Evolutionary conservation across 1,139 yeast species (phyloP).

Genomic region (Nakaseomyces uthaithaninus): DNA sequence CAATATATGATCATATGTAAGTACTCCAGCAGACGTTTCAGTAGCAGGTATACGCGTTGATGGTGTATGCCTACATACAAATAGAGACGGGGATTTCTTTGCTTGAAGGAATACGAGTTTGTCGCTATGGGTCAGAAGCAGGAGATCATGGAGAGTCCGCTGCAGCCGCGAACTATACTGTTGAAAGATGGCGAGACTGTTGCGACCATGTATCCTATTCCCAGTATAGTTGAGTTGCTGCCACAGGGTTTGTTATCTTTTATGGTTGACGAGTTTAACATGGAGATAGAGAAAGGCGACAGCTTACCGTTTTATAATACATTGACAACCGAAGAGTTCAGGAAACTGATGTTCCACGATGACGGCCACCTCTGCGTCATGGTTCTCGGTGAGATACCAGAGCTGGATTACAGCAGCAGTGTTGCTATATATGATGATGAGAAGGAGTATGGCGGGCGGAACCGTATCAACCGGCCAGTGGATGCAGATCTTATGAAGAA

Average conservation of each 20-base stretch:
- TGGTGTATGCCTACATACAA: no score
- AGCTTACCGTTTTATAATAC: slow-evolving; percentile 80
- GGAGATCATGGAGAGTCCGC: slow-evolving; percentile 17
- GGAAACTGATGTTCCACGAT: slow-evolving; percentile 70
- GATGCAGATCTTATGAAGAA: slow-evolving; percentile 27
- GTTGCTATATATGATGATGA: slow-evolving; percentile 8
- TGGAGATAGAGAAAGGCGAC: slow-evolving; percentile 85
- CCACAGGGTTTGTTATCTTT: slow-evolving; percentile 77
- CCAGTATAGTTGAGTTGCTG: slow-evolving; percentile 44
- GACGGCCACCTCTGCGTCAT: slow-evolving; percentile 71
- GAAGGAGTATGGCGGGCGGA: slow-evolving; percentile 15
- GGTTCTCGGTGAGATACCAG: slow-evolving; percentile 69
- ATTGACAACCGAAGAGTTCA: slow-evolving; percentile 63
- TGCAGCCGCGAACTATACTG: slow-evolving; percentile 48
- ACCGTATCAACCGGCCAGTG: slow-evolving; percentile 8
- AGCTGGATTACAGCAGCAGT: slow-evolving; percentile 38
- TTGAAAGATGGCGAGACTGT: slow-evolving; percentile 84
- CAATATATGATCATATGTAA: no score
- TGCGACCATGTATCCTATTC: slow-evolving; percentile 85
- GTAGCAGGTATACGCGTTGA: no score
- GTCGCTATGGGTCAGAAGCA: slow-evolving; percentile 14
- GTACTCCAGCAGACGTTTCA: no score
- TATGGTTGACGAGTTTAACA: slow-evolving; percentile 83
- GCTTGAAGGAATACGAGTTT: no score
- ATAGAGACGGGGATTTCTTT: no score